These are phyloP conservation scores for Diplotaxis tenuifolia DNA, from an alignment of 345 rosid species.

Conservation along the genomic window DNA sequence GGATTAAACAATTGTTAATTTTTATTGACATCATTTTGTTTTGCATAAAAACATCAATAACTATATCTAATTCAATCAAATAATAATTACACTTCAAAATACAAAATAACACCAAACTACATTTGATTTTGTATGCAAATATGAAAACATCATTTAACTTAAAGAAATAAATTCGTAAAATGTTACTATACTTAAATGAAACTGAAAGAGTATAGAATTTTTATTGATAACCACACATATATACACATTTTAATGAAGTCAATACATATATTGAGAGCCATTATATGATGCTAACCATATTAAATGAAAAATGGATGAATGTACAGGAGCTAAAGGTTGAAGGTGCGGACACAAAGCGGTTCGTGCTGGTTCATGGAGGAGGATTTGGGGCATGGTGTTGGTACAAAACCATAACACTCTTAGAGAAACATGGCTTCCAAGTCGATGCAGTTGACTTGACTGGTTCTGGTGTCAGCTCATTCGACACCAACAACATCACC, in stretches of 20 bases:
- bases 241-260: not conserved
- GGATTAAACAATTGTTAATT: too few relatives aligned
- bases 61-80: too few relatives aligned
- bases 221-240: not conserved
- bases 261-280: not conserved
- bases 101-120: too few relatives aligned
- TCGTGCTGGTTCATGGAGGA: slow-evolving; percentile 81
- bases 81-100: too few relatives aligned
- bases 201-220: not conserved
- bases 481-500: slow-evolving; percentile 58
- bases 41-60: too few relatives aligned
- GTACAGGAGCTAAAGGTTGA: slow-evolving; percentile 41
- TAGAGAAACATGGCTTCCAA: slow-evolving; percentile 52
- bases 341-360: slow-evolving; percentile 49
- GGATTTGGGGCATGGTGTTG: slow-evolving; percentile 94
- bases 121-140: too few relatives aligned
- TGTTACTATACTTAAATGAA: too few relatives aligned
- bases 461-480: slow-evolving; percentile 57
- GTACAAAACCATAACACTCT: slow-evolving; percentile 71
- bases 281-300: not conserved
- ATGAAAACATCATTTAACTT: too few relatives aligned
- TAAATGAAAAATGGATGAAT: not conserved
- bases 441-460: slow-evolving; percentile 65
- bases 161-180: too few relatives aligned
- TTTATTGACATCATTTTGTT: too few relatives aligned